Base-by-base conservation (phyloP, 495 filamentous ascomycete genomes). In the Polyplosphaeria fusca region DNA sequence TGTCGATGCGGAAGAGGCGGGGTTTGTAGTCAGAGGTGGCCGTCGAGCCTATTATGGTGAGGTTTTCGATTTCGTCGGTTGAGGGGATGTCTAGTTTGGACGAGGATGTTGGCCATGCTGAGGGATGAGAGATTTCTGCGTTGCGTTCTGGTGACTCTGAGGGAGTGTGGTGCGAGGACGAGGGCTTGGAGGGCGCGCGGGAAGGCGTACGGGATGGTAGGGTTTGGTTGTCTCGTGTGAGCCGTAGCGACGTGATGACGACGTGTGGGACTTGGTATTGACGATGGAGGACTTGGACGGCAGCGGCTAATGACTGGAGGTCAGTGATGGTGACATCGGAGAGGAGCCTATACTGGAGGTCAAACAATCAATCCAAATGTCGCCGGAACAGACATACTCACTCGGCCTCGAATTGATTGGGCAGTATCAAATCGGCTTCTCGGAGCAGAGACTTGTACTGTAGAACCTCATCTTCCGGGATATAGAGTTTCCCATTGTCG, bases 351-450 rank as follows among this genome's bases (percentile, higher is more conserved):
- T n/a, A 59, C 9, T 50, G 40, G 5, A 23, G 20, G 19, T 5
- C n/a, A n/a, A n/a, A 4, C 5, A 22, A 30, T 47, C 23, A 56
- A 18, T 54, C 4, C 13, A 24, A n/a, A n/a, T n/a, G n/a, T n/a
- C n/a, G n/a, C n/a, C n/a, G n/a, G n/a, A n/a, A n/a, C n/a, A n/a
- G n/a, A n/a, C 1, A 11, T 5, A 52, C 82, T 61, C 76, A 95
- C 91, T 97, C 93, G 22, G 89, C 88, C 75, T 98, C 93, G 67
- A 95, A 98, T 67, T 96, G 92, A 70, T 98, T 98, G 14, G 93
- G 93, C 19, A 96, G 71, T 47, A 97, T 94, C 57, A 98, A 69
- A 68, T 98, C 94, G 3, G 93, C 94, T 63, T 91, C 79, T 19
- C 73, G 72, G 37, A 96, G 74, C 43, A 94, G 74, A 13, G 76